Percentiles rank a stretch among this genome's conserved stretches.
Evolutionary conservation across 2,329 filamentous ascomycete species (phyloP).

Genomic region (Penicillium corylophilum): DNA sequence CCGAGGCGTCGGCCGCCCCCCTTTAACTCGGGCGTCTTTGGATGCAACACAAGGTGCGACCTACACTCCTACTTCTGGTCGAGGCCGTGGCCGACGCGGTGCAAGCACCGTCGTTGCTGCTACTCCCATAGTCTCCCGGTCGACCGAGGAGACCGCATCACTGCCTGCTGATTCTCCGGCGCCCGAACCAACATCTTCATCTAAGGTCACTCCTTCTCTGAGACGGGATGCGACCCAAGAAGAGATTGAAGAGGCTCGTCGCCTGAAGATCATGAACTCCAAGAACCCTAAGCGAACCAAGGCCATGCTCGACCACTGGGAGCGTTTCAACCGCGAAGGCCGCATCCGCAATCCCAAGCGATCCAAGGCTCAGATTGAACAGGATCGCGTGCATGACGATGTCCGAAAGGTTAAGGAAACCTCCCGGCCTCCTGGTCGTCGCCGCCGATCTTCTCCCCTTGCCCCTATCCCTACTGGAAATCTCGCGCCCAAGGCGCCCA

Average conservation of each 20-base stretch:
- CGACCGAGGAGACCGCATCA: slow-evolving; percentile 8
- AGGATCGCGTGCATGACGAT: slow-evolving; percentile 36
- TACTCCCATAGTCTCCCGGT: slow-evolving; percentile 14
- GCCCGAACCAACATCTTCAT: slow-evolving; percentile 12
- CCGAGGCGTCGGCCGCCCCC: slow-evolving; percentile 25
- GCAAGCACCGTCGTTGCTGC: slow-evolving; percentile 14
- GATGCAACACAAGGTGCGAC: slow-evolving; percentile 19
- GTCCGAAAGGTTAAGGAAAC: slow-evolving; percentile 26
- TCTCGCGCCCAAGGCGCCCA: slow-evolving; percentile 22
- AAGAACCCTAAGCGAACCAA: slow-evolving; percentile 47
- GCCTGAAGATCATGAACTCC: slow-evolving; percentile 42
- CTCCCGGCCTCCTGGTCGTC: slow-evolving; percentile 27
- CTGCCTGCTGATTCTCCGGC: slow-evolving; percentile 14
- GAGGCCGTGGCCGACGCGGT: slow-evolving; percentile 25
- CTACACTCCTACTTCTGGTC: slow-evolving; percentile 17
- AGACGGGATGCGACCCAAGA: slow-evolving; percentile 22
- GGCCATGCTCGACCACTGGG: slow-evolving; percentile 48
- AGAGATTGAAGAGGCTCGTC: slow-evolving; percentile 33
- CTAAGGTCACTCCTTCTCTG: slow-evolving; percentile 10
- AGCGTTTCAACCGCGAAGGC: slow-evolving; percentile 44
- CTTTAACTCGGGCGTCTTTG: slow-evolving; percentile 21
- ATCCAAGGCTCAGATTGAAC: slow-evolving; percentile 46
- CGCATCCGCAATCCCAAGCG: slow-evolving; percentile 46
- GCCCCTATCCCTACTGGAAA: slow-evolving; percentile 18
- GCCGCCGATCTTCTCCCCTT: slow-evolving; percentile 25